Evolutionary conservation across 768 basidiomycete genomes (phyloP).

Genomic region (Termitomyces titanicus): DNA sequence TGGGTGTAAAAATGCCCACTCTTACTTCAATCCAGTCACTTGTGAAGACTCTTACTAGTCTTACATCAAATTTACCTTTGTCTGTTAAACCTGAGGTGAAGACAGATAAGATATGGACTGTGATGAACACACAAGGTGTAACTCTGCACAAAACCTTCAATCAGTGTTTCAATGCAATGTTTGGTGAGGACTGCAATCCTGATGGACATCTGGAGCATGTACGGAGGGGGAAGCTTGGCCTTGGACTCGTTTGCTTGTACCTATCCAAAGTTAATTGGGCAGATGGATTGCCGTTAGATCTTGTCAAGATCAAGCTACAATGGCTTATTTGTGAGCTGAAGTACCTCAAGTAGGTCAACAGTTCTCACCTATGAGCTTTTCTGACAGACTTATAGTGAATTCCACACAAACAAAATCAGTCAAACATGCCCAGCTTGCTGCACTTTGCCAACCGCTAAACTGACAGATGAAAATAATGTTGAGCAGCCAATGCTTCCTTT

Average conservation of each 20-base stretch:
- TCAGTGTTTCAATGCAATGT: not conserved
- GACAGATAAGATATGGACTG: slow-evolving; percentile 1
- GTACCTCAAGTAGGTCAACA: too few relatives aligned
- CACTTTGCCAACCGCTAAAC: too few relatives aligned
- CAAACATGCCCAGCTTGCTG: too few relatives aligned
- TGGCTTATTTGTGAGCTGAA: too few relatives aligned
- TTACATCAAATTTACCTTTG: not conserved
- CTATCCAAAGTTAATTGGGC: not conserved
- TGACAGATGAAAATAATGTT: too few relatives aligned
- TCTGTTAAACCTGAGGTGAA: not conserved
- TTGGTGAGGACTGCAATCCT: not conserved
- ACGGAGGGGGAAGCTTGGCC: not conserved
- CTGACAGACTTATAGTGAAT: too few relatives aligned
- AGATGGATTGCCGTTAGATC: not conserved
- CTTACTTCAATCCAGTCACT: too few relatives aligned
- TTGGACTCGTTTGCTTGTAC: not conserved
- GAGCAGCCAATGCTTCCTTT: not conserved
- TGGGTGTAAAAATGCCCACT: not conserved
- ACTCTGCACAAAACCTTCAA: not conserved
- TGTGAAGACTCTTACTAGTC: not conserved
- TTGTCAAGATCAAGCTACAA: slow-evolving; percentile 3
- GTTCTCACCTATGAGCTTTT: too few relatives aligned
- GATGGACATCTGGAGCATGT: not conserved
- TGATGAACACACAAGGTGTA: not conserved
- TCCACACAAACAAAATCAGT: too few relatives aligned